These are phyloP conservation scores for Exophiala sp. DNA, from an alignment of 2,329 filamentous ascomycete species.

Conservation along the genomic window DNA sequence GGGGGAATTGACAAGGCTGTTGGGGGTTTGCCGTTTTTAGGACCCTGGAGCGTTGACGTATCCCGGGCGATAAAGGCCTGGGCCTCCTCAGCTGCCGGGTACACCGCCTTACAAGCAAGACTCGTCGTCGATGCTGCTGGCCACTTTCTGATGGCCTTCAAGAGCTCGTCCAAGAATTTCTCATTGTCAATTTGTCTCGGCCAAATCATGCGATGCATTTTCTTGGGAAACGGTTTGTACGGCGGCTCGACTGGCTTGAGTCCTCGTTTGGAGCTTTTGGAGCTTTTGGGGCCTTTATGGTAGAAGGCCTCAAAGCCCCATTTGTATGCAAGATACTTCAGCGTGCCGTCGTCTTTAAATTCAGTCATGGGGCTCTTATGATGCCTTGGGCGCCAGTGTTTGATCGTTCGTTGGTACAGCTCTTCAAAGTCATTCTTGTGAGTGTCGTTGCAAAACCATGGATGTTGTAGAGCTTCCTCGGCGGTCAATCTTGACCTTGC, in stretches of 20 bases:
- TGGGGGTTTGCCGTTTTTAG: neutral
- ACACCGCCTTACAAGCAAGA: neutral
- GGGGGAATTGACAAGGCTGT: neutral
- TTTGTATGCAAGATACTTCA: slow-evolving; percentile 11
- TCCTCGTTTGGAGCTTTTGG: neutral
- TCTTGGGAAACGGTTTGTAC: slow-evolving; percentile 30
- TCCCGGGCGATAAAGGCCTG: neutral
- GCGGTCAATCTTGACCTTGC: slow-evolving; percentile 48
- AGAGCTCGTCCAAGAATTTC: slow-evolving; percentile 14
- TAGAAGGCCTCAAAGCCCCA: slow-evolving; percentile 5
- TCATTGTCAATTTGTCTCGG: slow-evolving; percentile 10
- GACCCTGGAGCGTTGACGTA: neutral
- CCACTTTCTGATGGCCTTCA: slow-evolving; percentile 12
- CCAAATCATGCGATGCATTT: slow-evolving; percentile 22
- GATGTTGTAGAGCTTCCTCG: slow-evolving; percentile 48
- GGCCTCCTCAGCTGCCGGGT: neutral
- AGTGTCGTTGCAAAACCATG: slow-evolving; percentile 51
- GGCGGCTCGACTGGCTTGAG: slow-evolving; percentile 23
- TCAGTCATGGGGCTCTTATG: slow-evolving; percentile 18
- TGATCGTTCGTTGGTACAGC: slow-evolving; percentile 46
- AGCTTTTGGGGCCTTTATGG: slow-evolving; percentile 16
- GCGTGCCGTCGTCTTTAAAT: slow-evolving; percentile 15
- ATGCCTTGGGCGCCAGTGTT: slow-evolving; percentile 46
- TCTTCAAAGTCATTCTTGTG: slow-evolving; percentile 45
- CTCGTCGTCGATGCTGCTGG: slow-evolving; percentile 2